Evolutionary conservation across 495 filamentous ascomycete species (phyloP), one percentile per base, ranked within the genome.

Genomic region (Neurospora hispaniola): DNA sequence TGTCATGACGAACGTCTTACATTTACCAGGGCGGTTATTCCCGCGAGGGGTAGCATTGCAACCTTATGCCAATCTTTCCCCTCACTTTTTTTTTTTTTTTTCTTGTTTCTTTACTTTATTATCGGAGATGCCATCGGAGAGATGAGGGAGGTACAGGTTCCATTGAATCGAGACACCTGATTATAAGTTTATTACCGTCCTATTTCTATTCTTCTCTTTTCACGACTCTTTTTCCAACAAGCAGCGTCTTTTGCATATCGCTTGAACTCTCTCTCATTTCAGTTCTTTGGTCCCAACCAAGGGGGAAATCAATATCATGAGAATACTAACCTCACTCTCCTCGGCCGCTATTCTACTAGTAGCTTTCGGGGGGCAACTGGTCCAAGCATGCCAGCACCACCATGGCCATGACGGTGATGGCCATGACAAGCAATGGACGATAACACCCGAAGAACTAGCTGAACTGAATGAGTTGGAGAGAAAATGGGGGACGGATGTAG

Each of bases 401-500:
- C 23, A 23, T 23, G 74, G 54, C 8, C 8, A 7, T 40, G 8
- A 40, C 1, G 39, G 39, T 40, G 8, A 1, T 5, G 42, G 68
- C 8, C 42, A 72, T 35, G 68, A 72, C 31, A 62, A 78, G 4
- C 73, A 78, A 35, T 71, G 76, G 73, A 80, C 84, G 70, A 84
- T 78, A 75, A 77, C 75, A 12, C 77, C 81, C 35, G 82, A 84
- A 31, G 77, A 80, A 41, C 73, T 85, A 10, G 80, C 83, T 35
- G 85, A 88, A 71, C 78, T 89, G 20, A 84, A 88, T 73, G 85
- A 88, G 68, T 76, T 88, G 31, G 85, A 88, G 74, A 78, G 73
- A 75, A 88, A 87, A 80, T 88, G 88, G 87, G 85, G 84, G 85
- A 89, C 76, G 85, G 88, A 78, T 76, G 81, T 70, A 18, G 3